These are phyloP conservation scores for Cladosporium sp. DNA, from an alignment of 2,329 filamentous ascomycete genomes.

Conservation along the genomic window DNA sequence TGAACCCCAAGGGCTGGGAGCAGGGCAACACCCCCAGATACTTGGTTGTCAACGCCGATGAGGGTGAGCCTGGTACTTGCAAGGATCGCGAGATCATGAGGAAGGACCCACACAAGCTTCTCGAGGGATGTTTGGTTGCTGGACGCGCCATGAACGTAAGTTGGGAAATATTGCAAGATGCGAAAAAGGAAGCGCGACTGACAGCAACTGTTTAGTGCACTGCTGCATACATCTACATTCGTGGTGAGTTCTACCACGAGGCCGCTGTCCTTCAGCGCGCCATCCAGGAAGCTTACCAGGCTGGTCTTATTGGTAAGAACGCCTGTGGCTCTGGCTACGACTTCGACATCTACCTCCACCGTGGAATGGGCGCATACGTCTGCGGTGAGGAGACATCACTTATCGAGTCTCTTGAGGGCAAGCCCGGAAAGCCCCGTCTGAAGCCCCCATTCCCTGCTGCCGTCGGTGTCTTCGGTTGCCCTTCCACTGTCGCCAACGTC, in stretches of 20 bases:
- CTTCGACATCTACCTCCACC: conserved; percentile 96
- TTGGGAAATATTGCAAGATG: not conserved
- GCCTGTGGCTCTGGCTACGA: conserved; percentile 96
- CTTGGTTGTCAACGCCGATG: conserved; percentile 96
- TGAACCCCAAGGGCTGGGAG: conserved; percentile 99
- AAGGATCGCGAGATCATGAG: conserved; percentile 99
- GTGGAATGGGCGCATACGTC: conserved; percentile 95
- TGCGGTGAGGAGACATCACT: conserved; percentile 98
- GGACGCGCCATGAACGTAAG: conserved; percentile 89
- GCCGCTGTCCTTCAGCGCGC: conserved; percentile 89
- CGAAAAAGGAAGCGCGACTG: not conserved
- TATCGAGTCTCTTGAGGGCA: conserved; percentile 97
- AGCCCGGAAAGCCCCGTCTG: conserved; percentile 95
- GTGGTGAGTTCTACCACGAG: conserved; percentile 96
- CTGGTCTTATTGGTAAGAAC: conserved; percentile 95
- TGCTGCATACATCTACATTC: conserved; percentile 98
- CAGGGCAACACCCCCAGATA: conserved; percentile 96
- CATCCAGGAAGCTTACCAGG: conserved; percentile 96
- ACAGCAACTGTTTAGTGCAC: conserved; percentile 59
- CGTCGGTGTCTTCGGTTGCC: conserved; percentile 96
- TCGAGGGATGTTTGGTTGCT: conserved; percentile 94
- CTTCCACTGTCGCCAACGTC: conserved; percentile 96
- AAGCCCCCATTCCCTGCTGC: conserved; percentile 98
- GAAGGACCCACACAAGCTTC: conserved; percentile 98
- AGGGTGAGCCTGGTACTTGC: conserved; percentile 98